phyloP scores from a whole-genome alignment of 495 filamentous ascomycete genomes.

The Podospora bellae-mahoneyi region DNA sequence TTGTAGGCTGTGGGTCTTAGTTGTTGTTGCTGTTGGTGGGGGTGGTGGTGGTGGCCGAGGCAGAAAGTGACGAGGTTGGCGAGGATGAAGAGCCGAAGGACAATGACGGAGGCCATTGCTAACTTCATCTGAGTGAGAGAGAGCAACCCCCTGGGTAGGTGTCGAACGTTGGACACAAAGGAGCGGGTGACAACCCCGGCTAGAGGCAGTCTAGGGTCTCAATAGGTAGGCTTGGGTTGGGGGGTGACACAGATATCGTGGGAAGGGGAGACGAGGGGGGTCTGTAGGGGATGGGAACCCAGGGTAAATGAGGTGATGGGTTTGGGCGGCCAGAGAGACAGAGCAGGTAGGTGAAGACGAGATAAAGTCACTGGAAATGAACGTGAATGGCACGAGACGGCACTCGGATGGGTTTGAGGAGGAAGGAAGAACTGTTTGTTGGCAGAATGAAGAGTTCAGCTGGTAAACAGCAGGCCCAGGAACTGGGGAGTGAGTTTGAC shows the following conservation, averaged over 20 bases:
- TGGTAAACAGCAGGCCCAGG: not conserved
- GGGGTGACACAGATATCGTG: not conserved
- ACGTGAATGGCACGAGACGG: not conserved
- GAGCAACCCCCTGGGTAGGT: not conserved
- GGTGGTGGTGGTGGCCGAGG: constrained; percentile 15
- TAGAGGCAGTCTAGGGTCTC: not conserved
- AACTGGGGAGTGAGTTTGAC: not conserved
- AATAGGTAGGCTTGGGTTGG: not conserved
- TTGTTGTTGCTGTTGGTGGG: constrained; percentile 3
- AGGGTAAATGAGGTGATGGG: not conserved
- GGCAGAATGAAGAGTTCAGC: not conserved
- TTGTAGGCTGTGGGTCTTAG: constrained; percentile 30
- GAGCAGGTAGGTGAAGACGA: not conserved
- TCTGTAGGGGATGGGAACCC: not conserved
- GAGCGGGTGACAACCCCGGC: not conserved
- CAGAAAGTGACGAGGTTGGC: constrained; percentile 4
- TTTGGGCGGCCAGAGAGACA: not conserved
- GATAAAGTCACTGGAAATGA: not conserved
- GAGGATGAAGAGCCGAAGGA: constrained; percentile 11
- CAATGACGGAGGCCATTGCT: constrained; percentile 15
- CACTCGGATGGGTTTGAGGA: not conserved
- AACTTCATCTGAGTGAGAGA: not conserved
- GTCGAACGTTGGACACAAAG: constrained; percentile 8
- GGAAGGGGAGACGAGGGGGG: not conserved
- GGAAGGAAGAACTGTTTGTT: not conserved